Evolutionary conservation across 345 rosid species (phyloP).

Genomic region (Lepidium aucheri): DNA sequence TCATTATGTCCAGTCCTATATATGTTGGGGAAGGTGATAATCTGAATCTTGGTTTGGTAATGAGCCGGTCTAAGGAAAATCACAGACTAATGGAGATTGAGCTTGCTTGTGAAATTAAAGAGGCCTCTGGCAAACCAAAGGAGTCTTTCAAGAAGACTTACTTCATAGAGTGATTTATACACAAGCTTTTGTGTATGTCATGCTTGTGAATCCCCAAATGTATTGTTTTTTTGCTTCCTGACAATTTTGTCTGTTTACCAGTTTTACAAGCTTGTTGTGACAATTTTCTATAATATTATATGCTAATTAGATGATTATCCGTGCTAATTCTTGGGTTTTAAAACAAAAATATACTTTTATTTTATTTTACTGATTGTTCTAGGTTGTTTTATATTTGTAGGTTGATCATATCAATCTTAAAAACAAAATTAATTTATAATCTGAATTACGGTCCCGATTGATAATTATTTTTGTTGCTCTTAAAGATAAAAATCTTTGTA

Average conservation of each 20-base stretch:
- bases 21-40: slow-evolving; percentile 48
- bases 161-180: slow-evolving; percentile 55
- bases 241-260: not conserved
- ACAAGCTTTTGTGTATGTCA: slow-evolving; percentile 15
- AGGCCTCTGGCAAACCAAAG: slow-evolving; percentile 41
- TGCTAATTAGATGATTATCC: not conserved
- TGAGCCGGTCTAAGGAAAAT: slow-evolving; percentile 83
- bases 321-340: too few relatives aligned
- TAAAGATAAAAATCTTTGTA: too few relatives aligned
- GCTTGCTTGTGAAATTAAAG: slow-evolving; percentile 50
- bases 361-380: too few relatives aligned
- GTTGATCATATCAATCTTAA: too few relatives aligned
- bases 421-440: too few relatives aligned
- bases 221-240: slow-evolving; percentile 5
- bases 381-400: too few relatives aligned
- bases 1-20: slow-evolving; percentile 49
- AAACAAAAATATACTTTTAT: too few relatives aligned
- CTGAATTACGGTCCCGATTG: too few relatives aligned
- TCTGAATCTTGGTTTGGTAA: slow-evolving; percentile 50
- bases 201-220: not conserved
- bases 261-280: not conserved
- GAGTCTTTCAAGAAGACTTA: slow-evolving; percentile 49
- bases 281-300: not conserved
- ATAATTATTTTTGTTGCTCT: too few relatives aligned
- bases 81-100: slow-evolving; percentile 86